Evolutionary conservation across 2,329 filamentous ascomycete genomes (phyloP).

Genomic region (Aphanocladium album): DNA sequence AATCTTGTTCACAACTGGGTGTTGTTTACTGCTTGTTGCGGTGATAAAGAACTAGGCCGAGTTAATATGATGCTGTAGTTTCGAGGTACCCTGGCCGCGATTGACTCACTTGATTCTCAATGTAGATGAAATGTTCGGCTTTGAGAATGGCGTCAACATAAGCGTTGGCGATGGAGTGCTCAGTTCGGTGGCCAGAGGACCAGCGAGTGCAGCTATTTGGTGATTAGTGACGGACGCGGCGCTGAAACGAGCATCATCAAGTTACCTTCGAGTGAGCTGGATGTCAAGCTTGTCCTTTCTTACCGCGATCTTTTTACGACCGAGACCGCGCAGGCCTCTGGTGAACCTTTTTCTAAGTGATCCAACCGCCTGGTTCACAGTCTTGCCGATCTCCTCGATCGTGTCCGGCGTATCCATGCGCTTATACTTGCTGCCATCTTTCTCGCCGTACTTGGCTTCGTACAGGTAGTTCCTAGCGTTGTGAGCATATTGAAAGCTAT

Average conservation of each 20-base stretch:
- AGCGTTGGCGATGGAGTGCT: conserved; percentile 81
- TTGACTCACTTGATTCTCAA: conserved; percentile 60
- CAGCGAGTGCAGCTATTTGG: conserved; percentile 40
- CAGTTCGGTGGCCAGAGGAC: conserved; percentile 47
- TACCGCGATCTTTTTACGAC: conserved; percentile 28
- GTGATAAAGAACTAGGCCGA: conserved; percentile 73
- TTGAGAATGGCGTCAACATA: conserved; percentile 68
- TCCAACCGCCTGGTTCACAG: conserved; percentile 31
- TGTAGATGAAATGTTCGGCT: conserved; percentile 70
- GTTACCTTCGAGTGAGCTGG: conserved; percentile 47
- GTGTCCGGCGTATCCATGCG: conserved; percentile 12
- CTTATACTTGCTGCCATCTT: conserved; percentile 20
- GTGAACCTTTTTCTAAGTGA: conserved; percentile 40
- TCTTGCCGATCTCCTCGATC: conserved; percentile 1
- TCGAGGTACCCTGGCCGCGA: accelerated
- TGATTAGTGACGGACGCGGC: not conserved
- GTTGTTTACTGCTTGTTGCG: conserved; percentile 64
- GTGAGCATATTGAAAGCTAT: conserved; percentile 21
- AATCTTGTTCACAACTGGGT: conserved; percentile 71
- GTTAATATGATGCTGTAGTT: conserved; percentile 2
- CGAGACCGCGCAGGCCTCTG: conserved; percentile 34
- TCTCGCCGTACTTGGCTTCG: conserved; percentile 66
- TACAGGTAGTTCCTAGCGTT: conserved; percentile 70
- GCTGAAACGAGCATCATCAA: no score
- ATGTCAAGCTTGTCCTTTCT: conserved; percentile 33